These are phyloP conservation scores for Termitomyces sp. DNA, from an alignment of 768 basidiomycete species.

Conservation along the genomic window DNA sequence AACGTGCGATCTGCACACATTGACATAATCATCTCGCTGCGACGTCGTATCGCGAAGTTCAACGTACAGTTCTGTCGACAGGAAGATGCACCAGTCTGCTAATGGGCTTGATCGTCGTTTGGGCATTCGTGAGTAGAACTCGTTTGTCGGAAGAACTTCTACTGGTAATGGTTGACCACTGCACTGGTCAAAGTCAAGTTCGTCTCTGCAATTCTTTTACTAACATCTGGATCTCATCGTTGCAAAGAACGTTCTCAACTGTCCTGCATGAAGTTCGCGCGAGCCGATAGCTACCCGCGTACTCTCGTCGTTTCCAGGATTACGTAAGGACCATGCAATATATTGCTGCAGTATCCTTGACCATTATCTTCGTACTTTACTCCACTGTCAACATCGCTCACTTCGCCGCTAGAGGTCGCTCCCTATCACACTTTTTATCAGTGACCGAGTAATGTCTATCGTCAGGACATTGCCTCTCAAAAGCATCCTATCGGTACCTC, in stretches of 20 bases:
- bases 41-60: too few species aligned
- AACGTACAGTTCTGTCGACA: too few species aligned
- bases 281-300: neutral
- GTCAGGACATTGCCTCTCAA: too few species aligned
- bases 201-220: conserved; percentile 17
- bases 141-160: conserved; percentile 51
- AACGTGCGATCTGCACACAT: too few species aligned
- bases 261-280: conserved; percentile 37
- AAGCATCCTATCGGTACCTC: too few species aligned
- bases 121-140: conserved; percentile 46
- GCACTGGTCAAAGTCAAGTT: conserved; percentile 32
- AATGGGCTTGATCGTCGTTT: too few species aligned
- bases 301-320: conserved; percentile 15
- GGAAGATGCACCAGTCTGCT: too few species aligned
- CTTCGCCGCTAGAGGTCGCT: conserved; percentile 26
- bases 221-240: too few species aligned
- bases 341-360: conserved; percentile 39
- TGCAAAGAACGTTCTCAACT: conserved; percentile 34
- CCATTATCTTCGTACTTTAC: conserved; percentile 38
- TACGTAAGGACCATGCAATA: conserved; percentile 40
- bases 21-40: too few species aligned
- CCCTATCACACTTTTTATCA: neutral
- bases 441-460: neutral
- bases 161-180: conserved; percentile 38
- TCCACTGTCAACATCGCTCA: conserved; percentile 39